Base-by-base conservation (phyloP, 768 basidiomycete genomes). In the Kockovaella imperatae region DNA sequence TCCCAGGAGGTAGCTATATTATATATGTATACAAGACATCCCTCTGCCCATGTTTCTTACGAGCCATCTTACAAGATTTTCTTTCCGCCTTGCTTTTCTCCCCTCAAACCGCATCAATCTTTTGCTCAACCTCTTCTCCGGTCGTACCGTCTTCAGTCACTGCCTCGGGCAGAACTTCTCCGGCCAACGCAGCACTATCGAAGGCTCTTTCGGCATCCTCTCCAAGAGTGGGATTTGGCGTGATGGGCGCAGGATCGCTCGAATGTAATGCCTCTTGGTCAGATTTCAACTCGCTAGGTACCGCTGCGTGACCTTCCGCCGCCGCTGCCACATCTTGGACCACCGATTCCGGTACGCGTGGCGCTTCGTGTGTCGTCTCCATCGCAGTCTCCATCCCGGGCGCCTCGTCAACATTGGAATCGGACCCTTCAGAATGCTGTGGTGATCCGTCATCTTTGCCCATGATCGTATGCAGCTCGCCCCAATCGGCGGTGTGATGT, bases 401-500 rank as follows among this genome's bases (percentile, higher is more conserved):
- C 13, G 57, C 57, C 13, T 55, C 45, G 6, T 52, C 53, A 7
- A 49, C 23, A 32, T 47, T 48, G 29, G 42, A 25, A 15, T 31
- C 26, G 28, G 14, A 8, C 25, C 42, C 8, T 8, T 10, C 18
- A 10, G 36, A 10, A 20, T 23, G 11, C 20, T 5, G 20, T 36
- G 14, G 11, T 5, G 24, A 49, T 20, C 28, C 28, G 25, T 52
- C 36, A n/a, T 52, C 39, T 8, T 30, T 45, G 15, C 53, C 62
- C 59, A 64, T 64, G 35, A 64, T 39, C 29, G 54, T 40, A 25
- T 53, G 48, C 40, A 64, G 35, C 31, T 59, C 62, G 24, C 56
- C 59, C 62, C 62, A 64, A 10, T 57, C 49, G 18, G 45, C 44
- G 6, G 45, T 50, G n/a, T n/a, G n/a, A n/a, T n/a, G n/a, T n/a